Evolutionary conservation across 2,329 filamentous ascomycete genomes (phyloP).

Genomic region (Calonectria pseudoreteaudii): DNA sequence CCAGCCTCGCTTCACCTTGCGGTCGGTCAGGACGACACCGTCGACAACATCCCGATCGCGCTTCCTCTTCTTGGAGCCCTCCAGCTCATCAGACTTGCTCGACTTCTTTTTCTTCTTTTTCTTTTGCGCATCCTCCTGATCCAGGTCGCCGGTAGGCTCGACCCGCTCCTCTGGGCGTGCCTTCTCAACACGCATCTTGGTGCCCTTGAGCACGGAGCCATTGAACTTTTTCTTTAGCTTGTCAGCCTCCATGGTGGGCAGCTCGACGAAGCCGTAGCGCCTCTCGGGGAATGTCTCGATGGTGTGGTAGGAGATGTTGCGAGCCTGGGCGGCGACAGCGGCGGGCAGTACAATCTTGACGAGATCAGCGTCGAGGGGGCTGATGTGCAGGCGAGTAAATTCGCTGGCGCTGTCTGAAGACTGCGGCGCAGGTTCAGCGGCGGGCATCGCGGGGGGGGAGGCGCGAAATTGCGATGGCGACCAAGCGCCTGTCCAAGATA

Average conservation of each 20-base stretch:
- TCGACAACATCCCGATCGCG: slow-evolving; percentile 63
- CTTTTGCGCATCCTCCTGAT: slow-evolving; percentile 40
- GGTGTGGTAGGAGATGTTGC: slow-evolving; percentile 88
- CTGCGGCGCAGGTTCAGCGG: slow-evolving; percentile 29
- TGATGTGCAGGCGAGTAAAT: slow-evolving; percentile 77
- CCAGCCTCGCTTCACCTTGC: slow-evolving; percentile 92
- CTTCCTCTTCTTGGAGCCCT: slow-evolving; percentile 62
- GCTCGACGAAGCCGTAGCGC: slow-evolving; percentile 88
- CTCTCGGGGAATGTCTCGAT: slow-evolving; percentile 91
- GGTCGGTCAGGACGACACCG: slow-evolving; percentile 79
- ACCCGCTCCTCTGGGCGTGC: slow-evolving; percentile 71
- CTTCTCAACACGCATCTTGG: slow-evolving; percentile 86
- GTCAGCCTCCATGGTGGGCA: slow-evolving; percentile 85
- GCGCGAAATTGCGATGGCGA: slow-evolving; percentile 33
- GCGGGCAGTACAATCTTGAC: slow-evolving; percentile 78
- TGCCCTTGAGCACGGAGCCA: slow-evolving; percentile 84
- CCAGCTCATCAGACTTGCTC: slow-evolving; percentile 50
- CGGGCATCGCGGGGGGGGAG: slow-evolving; percentile 39
- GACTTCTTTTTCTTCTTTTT: slow-evolving; percentile 48
- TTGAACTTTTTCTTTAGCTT: slow-evolving; percentile 92
- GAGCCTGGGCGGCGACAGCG: slow-evolving; percentile 73
- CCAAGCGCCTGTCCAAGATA: slow-evolving; percentile 25
- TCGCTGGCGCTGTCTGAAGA: slow-evolving; percentile 32
- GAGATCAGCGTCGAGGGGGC: slow-evolving; percentile 83
- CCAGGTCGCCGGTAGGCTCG: slow-evolving; percentile 49